Evolutionary conservation across 202 grass and related monocot species (phyloP).

Genomic region (Setaria viridis): DNA sequence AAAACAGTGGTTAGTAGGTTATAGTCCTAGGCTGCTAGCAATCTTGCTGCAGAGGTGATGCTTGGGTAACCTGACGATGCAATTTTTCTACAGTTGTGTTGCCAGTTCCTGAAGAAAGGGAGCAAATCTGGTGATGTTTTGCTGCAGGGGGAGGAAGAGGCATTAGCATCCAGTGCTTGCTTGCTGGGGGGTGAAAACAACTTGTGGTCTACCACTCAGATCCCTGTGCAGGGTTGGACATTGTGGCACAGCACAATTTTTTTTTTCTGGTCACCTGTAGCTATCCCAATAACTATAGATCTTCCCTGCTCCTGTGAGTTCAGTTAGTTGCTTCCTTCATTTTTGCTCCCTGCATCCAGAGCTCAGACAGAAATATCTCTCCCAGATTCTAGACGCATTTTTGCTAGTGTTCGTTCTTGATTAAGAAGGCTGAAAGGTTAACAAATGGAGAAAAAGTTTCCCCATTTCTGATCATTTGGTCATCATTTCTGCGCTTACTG

Average conservation of each 20-base stretch:
- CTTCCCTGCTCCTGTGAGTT: constrained; percentile 26
- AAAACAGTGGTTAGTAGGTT: not conserved
- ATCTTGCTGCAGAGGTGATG: constrained; percentile 39
- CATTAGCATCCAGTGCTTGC: constrained; percentile 60
- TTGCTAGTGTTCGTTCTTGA: constrained; percentile 6
- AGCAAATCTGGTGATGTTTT: constrained; percentile 57
- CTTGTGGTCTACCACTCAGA: constrained; percentile 34
- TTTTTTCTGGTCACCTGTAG: constrained; percentile 56
- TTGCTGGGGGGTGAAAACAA: constrained; percentile 56
- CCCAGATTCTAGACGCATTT: constrained; percentile 28
- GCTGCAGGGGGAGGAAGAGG: constrained; percentile 23
- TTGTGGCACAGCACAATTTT: not conserved
- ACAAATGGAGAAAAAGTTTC: not conserved
- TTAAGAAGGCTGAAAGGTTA: constrained; percentile 24
- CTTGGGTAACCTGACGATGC: constrained; percentile 12
- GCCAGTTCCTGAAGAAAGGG: constrained; percentile 58
- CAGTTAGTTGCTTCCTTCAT: constrained; percentile 38
- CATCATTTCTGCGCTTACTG: constrained; percentile 9
- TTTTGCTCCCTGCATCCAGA: constrained; percentile 38
- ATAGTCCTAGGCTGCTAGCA: not conserved
- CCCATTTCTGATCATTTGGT: constrained; percentile 18
- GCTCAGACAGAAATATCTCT: constrained; percentile 5
- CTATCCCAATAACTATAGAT: constrained; percentile 53
- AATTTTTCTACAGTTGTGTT: constrained; percentile 30
- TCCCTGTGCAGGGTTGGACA: constrained; percentile 40